Evolutionary conservation across 768 basidiomycete species (phyloP).

Genomic region (Pholiota microspora): DNA sequence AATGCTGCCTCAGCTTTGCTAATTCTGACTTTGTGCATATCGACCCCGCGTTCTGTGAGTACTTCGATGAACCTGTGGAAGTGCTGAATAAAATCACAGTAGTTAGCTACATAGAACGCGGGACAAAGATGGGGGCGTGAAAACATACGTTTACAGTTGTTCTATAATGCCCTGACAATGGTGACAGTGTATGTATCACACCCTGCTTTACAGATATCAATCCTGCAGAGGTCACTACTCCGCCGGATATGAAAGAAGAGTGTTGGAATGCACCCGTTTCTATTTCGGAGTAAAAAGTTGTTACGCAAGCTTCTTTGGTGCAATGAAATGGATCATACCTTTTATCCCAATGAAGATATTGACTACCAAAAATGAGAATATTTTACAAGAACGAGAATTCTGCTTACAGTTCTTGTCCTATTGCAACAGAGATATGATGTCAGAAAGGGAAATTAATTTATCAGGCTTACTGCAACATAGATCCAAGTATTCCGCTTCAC

Average conservation of each 20-base stretch:
- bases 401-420: conserved; percentile 54
- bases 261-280: conserved; percentile 65
- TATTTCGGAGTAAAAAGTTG: conserved; percentile 14
- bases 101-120: neutral
- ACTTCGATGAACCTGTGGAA: conserved; percentile 55
- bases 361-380: too few relatives aligned
- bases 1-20: conserved; percentile 59
- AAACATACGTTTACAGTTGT: conserved; percentile 48
- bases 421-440: too few relatives aligned
- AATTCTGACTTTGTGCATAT: conserved; percentile 57
- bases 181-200: conserved; percentile 56
- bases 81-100: conserved; percentile 37
- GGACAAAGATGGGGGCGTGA: neutral
- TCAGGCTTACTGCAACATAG: conserved; percentile 50
- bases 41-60: conserved; percentile 50
- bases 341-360: conserved; percentile 72
- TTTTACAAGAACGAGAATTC: neutral
- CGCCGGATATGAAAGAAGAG: conserved; percentile 57
- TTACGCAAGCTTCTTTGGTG: too few relatives aligned
- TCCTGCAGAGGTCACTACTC: conserved; percentile 63
- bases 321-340: too few relatives aligned
- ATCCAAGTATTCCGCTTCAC: conserved; percentile 66
- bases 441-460: too few relatives aligned
- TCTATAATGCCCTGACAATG: conserved; percentile 69
- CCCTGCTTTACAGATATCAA: conserved; percentile 65